phyloP scores from a whole-genome alignment of 2,329 filamentous ascomycete genomes.

The Arthrobotrys musiformis region DNA sequence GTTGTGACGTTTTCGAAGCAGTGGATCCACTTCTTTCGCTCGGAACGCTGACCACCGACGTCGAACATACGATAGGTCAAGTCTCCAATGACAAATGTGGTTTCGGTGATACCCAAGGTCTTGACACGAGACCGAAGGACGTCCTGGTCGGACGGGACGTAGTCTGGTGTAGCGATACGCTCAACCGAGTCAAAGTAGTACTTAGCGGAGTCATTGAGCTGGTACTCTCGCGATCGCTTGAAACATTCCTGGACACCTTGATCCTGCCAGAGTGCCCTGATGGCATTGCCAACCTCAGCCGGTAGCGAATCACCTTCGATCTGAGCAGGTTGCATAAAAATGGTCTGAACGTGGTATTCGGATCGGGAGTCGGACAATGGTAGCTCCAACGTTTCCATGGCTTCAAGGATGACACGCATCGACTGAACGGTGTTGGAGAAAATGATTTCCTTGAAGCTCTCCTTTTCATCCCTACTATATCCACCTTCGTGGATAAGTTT shows the following conservation, averaged over 20 bases:
- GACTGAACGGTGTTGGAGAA: conserved; percentile 77
- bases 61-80: conserved; percentile 98
- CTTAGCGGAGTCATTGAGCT: conserved; percentile 94
- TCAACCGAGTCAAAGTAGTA: conserved; percentile 98
- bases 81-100: conserved; percentile 93
- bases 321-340: conserved; percentile 97
- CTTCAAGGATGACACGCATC: conserved; percentile 76
- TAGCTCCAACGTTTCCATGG: conserved; percentile 77
- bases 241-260: conserved; percentile 93
- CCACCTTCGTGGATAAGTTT: conserved; percentile 99
- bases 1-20: conserved; percentile 98
- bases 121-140: conserved; percentile 95
- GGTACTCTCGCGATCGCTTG: conserved; percentile 93
- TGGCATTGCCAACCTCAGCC: conserved; percentile 92
- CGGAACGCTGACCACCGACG: conserved; percentile 92
- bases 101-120: conserved; percentile 97
- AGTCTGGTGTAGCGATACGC: conserved; percentile 88
- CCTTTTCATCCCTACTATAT: conserved; percentile 84
- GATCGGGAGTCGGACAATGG: conserved; percentile 90
- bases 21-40: conserved; percentile 99
- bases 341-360: conserved; percentile 97
- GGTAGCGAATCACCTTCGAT: conserved; percentile 94
- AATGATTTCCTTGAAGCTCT: conserved; percentile 77
- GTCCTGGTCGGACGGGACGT: conserved; percentile 94
- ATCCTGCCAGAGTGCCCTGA: conserved; percentile 92